Evolutionary conservation across 1,284 basidiomycete genomes (phyloP), one percentile per base, ranked within the genome.

Genomic region (Trametes polyzona): DNA sequence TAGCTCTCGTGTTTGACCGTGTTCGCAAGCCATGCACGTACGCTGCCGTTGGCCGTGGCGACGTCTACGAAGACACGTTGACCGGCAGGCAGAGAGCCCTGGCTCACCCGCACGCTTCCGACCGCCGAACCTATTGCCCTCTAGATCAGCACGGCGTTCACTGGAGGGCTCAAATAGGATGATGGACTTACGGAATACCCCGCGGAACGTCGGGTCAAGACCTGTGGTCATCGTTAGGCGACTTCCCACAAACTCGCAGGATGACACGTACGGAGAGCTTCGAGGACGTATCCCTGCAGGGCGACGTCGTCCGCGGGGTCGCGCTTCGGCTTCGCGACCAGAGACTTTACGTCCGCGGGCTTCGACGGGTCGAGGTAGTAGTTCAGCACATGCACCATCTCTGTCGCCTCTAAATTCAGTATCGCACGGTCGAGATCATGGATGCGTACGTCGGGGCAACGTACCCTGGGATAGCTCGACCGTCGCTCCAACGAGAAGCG

Each of bases 401-500:
- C 82, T 81, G 52, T 44, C 73, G 4, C 4, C 12, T 27, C 12
- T 14, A 3, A 6, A 23, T 43, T 42, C 37, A 42, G 17, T 39
- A 17, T 9, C 23, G 32, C 5, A 17, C 2, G 33, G 7, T 21
- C 9, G 4, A 23, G 27, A 16, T 37, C 37, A 17, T 14, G 5
- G 10, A 8, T n/a, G n/a, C 11, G 11, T 8, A 16, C 39, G 16
- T 4, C 9, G 14, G 4, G 37, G 41, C 2, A 9, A 67, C 81
- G 32, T 64, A 84, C 88, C 81, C 57, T 92, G 78, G 14, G 86
- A 82, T 37, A 92, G 69, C 72, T 92, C 89, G 11, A 86, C 84
- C 4, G 85, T 83, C 3, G 83, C 74, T 21, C 83, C 81, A 51
- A 92, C 80, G 72, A 91, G 74, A 27, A 93, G 71, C n/a, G 89